A percentile compares a stretch with the other conserved stretches of the same genome.
These are phyloP conservation scores for Colletotrichum tabaci DNA, from an alignment of 2,329 filamentous ascomycete genomes.

Conservation along the genomic window DNA sequence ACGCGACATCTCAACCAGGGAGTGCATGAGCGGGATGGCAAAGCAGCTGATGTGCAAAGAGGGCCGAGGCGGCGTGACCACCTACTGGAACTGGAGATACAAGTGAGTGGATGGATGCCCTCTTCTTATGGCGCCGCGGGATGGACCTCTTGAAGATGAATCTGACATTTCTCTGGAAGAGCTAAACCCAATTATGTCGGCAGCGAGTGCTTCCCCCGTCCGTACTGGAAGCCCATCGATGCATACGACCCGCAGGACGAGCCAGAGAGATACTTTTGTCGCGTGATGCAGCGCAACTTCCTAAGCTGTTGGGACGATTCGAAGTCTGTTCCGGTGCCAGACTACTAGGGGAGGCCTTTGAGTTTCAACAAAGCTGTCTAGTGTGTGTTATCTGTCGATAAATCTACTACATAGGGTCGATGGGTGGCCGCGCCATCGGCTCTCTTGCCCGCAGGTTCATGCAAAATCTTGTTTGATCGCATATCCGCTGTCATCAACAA, in stretches of 20 bases:
- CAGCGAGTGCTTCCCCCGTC: not conserved
- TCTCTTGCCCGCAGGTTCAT: too few relatives aligned
- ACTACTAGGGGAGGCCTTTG: not conserved
- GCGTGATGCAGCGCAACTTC: rapidly evolving
- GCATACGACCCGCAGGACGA: slow-evolving; percentile 1
- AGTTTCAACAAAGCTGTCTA: too few relatives aligned
- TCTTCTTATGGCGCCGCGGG: not conserved
- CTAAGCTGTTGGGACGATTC: not conserved
- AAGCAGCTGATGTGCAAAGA: not conserved
- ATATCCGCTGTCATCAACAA: too few relatives aligned
- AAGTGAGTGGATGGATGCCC: not conserved
- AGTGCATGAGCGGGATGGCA: not conserved
- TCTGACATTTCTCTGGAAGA: not conserved
- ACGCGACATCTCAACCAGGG: not conserved
- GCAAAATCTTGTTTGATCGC: too few relatives aligned
- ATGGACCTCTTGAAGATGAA: too few relatives aligned
- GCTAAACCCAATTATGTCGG: not conserved
- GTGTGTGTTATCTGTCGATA: too few relatives aligned
- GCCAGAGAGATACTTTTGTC: not conserved
- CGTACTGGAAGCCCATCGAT: not conserved
- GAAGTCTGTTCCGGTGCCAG: not conserved
- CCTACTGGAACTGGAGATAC: slow-evolving; percentile 18
- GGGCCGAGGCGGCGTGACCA: not conserved
- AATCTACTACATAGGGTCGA: too few relatives aligned
- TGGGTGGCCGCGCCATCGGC: too few relatives aligned